A percentile compares a stretch with the other conserved stretches of the same genome.
Evolutionary conservation across 495 filamentous ascomycete species (phyloP).

Genomic region (Penicillium longicatenatum): DNA sequence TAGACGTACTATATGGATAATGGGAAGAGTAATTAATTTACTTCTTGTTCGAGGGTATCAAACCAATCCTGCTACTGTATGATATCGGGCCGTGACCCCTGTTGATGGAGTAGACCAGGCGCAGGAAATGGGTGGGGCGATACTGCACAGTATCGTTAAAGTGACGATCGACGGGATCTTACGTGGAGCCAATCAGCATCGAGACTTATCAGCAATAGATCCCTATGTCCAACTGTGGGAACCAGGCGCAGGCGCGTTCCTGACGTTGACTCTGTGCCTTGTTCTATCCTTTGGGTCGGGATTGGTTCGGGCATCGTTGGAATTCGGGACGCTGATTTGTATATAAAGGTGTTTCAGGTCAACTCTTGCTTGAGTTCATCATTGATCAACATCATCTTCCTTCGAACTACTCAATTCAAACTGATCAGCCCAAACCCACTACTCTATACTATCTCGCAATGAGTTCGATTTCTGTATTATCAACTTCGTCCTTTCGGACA

Average conservation of each 20-base stretch:
- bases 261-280: neutral
- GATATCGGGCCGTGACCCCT: neutral
- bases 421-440: no score
- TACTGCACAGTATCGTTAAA: neutral
- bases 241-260: conserved; percentile 10
- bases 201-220: conserved; percentile 12
- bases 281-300: neutral
- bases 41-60: conserved; percentile 24
- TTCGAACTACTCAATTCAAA: no score
- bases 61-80: neutral
- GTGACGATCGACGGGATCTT: neutral
- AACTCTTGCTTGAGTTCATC: neutral
- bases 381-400: no score
- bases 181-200: conserved; percentile 13
- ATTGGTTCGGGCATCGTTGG: conserved; percentile 10
- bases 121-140: neutral
- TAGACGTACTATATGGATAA: conserved; percentile 20
- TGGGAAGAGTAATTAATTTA: conserved; percentile 25
- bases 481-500: conserved; percentile 37
- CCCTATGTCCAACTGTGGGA: neutral
- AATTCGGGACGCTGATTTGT: neutral
- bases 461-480: conserved; percentile 25
- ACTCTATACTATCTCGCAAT: conserved; percentile 1
- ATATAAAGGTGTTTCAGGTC: neutral
- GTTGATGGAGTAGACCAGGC: conserved; percentile 11